Percentiles rank a stretch among this genome's conserved stretches.
These are phyloP conservation scores for Penicillium sp. DNA, from an alignment of 2,329 filamentous ascomycete genomes.

Conservation along the genomic window DNA sequence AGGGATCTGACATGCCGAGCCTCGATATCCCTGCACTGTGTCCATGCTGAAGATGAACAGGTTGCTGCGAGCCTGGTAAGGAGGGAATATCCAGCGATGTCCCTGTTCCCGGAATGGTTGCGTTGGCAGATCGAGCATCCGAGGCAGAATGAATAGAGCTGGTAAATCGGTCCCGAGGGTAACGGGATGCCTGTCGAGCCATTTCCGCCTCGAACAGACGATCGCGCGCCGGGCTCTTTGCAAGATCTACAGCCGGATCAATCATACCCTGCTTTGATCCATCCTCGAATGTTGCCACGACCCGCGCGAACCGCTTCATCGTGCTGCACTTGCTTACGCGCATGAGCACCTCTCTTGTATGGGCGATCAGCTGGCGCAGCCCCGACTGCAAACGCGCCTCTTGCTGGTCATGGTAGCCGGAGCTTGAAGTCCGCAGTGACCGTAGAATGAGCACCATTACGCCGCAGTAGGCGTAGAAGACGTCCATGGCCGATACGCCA, in stretches of 20 bases:
- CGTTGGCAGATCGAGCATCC: background rate
- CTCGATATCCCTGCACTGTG: background rate
- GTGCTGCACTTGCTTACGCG: conserved; percentile 6
- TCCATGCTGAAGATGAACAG: conserved; percentile 1
- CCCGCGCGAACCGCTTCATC: conserved; percentile 6
- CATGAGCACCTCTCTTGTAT: conserved; percentile 5
- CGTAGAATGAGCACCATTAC: conserved; percentile 31
- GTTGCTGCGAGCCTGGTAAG: background rate
- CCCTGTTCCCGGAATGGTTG: background rate
- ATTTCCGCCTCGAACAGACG: background rate
- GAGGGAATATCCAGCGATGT: background rate
- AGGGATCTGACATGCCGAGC: conserved; percentile 3
- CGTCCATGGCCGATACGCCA: conserved; percentile 34
- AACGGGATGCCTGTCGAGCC: background rate
- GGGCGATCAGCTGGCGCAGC: conserved; percentile 2
- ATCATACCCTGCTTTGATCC: conserved; percentile 3
- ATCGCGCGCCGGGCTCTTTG: background rate
- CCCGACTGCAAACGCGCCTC: background rate
- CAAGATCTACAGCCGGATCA: background rate
- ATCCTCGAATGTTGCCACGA: conserved; percentile 9
- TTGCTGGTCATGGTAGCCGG: conserved; percentile 2
- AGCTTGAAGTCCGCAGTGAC: conserved; percentile 11
- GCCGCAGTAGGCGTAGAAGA: conserved; percentile 36
- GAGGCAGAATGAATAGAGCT: background rate
- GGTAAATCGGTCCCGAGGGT: background rate